A percentile compares a stretch with the other conserved stretches of the same genome.
These are phyloP conservation scores for Biancaea sappan DNA, from an alignment of 306 rosid species.

Conservation along the genomic window DNA sequence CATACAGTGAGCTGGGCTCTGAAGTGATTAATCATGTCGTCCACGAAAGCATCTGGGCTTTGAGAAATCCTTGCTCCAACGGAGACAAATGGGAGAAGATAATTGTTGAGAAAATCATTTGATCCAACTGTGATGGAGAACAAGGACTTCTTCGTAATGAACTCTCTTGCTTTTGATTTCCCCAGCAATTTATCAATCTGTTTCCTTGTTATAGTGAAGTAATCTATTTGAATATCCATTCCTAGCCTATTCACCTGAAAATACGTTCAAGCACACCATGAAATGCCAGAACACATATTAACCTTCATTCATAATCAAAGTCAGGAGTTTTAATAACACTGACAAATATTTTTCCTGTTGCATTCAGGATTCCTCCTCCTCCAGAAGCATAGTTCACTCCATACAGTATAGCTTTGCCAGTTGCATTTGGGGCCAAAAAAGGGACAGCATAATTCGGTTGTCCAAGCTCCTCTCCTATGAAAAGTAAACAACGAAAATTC, in stretches of 20 bases:
- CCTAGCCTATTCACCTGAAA: slow-evolving; percentile 74
- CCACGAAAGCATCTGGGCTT: slow-evolving; percentile 63
- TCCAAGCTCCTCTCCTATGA: slow-evolving; percentile 79
- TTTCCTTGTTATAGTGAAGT: slow-evolving; percentile 65
- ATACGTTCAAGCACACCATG: background rate
- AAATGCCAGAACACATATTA: background rate
- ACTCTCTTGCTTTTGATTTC: slow-evolving; percentile 49
- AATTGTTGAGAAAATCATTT: slow-evolving; percentile 81
- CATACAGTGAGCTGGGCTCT: slow-evolving; percentile 63
- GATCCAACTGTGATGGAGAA: slow-evolving; percentile 70
- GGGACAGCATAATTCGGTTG: slow-evolving; percentile 61
- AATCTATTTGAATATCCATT: slow-evolving; percentile 79
- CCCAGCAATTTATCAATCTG: slow-evolving; percentile 58
- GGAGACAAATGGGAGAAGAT: slow-evolving; percentile 71
- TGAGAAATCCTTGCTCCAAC: slow-evolving; percentile 59
- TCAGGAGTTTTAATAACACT: slow-evolving; percentile 12
- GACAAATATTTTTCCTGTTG: slow-evolving; percentile 82
- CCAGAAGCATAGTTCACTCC: slow-evolving; percentile 94
- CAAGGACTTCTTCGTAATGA: slow-evolving; percentile 55
- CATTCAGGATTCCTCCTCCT: slow-evolving; percentile 81
- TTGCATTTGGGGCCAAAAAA: slow-evolving; percentile 63
- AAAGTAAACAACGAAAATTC: background rate
- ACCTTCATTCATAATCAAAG: background rate
- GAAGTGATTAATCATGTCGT: slow-evolving; percentile 67
- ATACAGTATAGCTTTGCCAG: slow-evolving; percentile 52